Conservation (phyloP, 352 stramenopile species). For the Pythium folliculosum region DNA sequence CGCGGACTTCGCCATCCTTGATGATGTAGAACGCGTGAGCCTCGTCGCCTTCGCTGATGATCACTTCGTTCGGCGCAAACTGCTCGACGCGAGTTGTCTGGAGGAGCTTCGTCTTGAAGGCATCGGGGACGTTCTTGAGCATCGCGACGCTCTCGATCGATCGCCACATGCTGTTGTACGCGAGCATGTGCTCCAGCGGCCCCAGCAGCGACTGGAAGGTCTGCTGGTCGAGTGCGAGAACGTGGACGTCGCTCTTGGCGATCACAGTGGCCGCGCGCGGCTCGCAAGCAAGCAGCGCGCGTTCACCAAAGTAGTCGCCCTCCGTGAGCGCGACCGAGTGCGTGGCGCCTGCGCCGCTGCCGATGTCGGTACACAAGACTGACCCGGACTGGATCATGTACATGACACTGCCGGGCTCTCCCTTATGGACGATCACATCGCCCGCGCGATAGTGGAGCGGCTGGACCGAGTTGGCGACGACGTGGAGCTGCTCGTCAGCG, state of each 20-base stretch:
- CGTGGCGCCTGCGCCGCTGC: conserved; percentile 28
- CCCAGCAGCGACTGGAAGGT: conserved; percentile 92
- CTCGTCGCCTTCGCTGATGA: conserved; percentile 48
- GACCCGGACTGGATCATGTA: conserved; percentile 82
- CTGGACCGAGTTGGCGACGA: conserved; percentile 47
- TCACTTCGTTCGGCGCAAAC: conserved; percentile 48
- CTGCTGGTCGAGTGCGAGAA: conserved; percentile 85
- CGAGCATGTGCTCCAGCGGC: conserved; percentile 84
- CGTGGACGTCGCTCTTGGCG: conserved; percentile 48
- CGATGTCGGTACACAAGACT: conserved; percentile 63
- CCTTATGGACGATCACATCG: conserved; percentile 78
- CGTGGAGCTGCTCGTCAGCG: conserved; percentile 45
- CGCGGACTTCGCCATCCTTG: conserved; percentile 47
- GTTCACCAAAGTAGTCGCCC: conserved; percentile 93
- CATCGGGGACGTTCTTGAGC: conserved; percentile 43
- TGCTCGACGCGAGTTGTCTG: conserved; percentile 37
- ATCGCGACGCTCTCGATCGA: conserved; percentile 55
- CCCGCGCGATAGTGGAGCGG: conserved; percentile 49
- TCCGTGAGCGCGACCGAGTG: conserved; percentile 47
- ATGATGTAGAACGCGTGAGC: conserved; percentile 67
- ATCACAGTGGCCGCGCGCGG: conserved; percentile 87
- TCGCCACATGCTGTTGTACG: conserved; percentile 62
- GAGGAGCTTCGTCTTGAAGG: conserved; percentile 49
- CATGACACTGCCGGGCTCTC: conserved; percentile 66
- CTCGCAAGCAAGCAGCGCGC: conserved; percentile 85